A percentile compares a stretch with the other conserved stretches of the same genome.
Conservation (phyloP, 257 asterid species). For the Scutellaria galericulata region DNA sequence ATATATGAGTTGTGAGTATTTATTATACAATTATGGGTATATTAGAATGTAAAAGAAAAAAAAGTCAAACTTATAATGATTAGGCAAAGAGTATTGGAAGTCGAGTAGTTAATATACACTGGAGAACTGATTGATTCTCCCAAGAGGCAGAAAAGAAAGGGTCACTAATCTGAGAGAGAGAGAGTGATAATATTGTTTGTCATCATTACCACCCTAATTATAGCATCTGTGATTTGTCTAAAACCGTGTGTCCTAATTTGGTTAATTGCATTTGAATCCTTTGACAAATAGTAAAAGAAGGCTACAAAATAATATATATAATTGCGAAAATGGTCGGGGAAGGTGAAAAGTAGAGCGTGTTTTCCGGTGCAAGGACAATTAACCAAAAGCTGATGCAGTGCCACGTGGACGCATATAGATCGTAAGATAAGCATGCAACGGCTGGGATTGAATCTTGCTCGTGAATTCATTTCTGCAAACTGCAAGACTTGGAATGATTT, state of each 20-base stretch:
- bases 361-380: slow-evolving; percentile 83
- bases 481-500: slow-evolving; percentile 47
- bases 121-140: slow-evolving; percentile 1
- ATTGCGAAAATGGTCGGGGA: slow-evolving; percentile 25
- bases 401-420: slow-evolving; percentile 44
- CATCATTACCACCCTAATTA: slow-evolving; percentile 38
- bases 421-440: slow-evolving; percentile 54
- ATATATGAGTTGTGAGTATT: too few relatives aligned
- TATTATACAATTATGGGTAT: too few relatives aligned
- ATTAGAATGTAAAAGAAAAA: too few relatives aligned
- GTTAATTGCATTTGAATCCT: too few relatives aligned
- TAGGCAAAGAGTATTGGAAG: too few relatives aligned
- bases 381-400: slow-evolving; percentile 53
- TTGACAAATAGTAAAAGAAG: too few relatives aligned
- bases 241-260: too few relatives aligned
- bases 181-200: slow-evolving; percentile 33
- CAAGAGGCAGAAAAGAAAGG: slow-evolving; percentile 16
- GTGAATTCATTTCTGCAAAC: slow-evolving; percentile 51
- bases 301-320: slow-evolving; percentile 27
- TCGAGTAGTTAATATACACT: not conserved
- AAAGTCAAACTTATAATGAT: too few relatives aligned
- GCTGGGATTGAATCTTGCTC: slow-evolving; percentile 41
- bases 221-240: too few relatives aligned
- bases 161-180: slow-evolving; percentile 27
- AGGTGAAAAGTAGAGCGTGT: slow-evolving; percentile 58